Base-by-base conservation (phyloP, 441 rosid genomes). In the Bocquillonia castaneifolia region DNA sequence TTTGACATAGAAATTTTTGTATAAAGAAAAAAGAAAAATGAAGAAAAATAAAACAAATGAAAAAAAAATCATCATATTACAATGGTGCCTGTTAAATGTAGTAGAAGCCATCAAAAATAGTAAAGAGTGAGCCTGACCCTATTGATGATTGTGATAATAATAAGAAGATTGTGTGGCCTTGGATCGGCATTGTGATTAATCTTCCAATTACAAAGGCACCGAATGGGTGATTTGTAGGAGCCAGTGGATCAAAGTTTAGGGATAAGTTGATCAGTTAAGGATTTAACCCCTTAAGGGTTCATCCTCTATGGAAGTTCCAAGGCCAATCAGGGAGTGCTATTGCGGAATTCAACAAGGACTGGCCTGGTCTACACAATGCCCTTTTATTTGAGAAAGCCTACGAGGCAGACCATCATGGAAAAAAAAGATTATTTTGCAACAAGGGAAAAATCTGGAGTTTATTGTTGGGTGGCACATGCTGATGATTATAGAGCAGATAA, bases 91-190 rank as follows among this genome's bases (percentile, higher is more conserved):
- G n/a, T n/a, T n/a, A n/a, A n/a, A n/a, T n/a, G n/a, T n/a, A n/a
- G n/a, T n/a, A n/a, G n/a, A n/a, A n/a, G n/a, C n/a, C n/a, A n/a
- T n/a, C n/a, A n/a, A n/a, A n/a, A n/a, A n/a, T n/a, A n/a, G n/a
- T n/a, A n/a, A 69, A 4, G 15, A 73, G 8, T 31, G 80, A 64
- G 66, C 22, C 47, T 57, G 72, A 76, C 47, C 62, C 80, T 73
- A 71, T 78, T 37, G 62, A 47, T 50, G 78, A 74, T 54, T 81
- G 75, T 54, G 78, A 74, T 70, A 86, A 81, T 15, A 80, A 81
- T 44, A 96, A 92, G 77, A 85, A 83, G 80, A 79, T 92, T 69
- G 99, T 94, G 66, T 92, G 94, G 97, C 98, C 99, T 63, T 94
- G 98, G 99, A 86, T 74, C 15, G 97, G 96, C 55, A 70, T 94